Conservation (phyloP, 805 yeast species). For the Yarrowia bubula region DNA sequence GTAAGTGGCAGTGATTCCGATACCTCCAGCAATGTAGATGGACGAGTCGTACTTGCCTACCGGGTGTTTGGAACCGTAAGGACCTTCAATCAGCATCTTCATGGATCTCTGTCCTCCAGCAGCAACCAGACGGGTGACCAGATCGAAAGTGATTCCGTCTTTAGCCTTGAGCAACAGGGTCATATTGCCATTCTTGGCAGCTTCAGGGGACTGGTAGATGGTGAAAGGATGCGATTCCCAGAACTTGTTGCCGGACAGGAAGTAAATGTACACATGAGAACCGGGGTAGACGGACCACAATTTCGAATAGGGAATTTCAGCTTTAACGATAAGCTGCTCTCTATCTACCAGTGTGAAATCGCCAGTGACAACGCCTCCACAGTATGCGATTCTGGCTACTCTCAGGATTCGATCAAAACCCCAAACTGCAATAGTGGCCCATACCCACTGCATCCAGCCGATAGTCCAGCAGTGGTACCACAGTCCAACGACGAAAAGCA, state of each 20-base stretch:
- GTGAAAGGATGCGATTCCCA: conserved; percentile 82
- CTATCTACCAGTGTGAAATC: not conserved
- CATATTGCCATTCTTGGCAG: not conserved
- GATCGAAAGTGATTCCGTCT: conserved; percentile 3
- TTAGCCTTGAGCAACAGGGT: conserved; percentile 15
- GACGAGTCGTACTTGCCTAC: conserved; percentile 53
- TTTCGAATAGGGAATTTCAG: not conserved
- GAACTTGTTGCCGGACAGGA: conserved; percentile 51
- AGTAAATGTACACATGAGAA: conserved; percentile 55
- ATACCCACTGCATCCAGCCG: conserved; percentile 50
- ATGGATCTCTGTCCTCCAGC: not conserved
- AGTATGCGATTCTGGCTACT: conserved; percentile 51
- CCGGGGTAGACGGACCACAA: conserved; percentile 55
- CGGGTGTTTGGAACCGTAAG: conserved; percentile 59
- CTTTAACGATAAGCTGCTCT: conserved; percentile 5
- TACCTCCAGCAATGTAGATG: conserved; percentile 68
- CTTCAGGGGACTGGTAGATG: conserved; percentile 29
- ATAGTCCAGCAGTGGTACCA: conserved; percentile 54
- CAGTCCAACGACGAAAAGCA: conserved; percentile 51
- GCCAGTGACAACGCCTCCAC: conserved; percentile 47
- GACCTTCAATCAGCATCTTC: conserved; percentile 53
- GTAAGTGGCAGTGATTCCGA: conserved; percentile 65
- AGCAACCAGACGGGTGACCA: not conserved
- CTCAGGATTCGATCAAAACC: conserved; percentile 61
- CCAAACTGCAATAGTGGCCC: conserved; percentile 66